Conservation (phyloP, 75 land plant genomes). For the Cunninghamia lanceolata region DNA sequence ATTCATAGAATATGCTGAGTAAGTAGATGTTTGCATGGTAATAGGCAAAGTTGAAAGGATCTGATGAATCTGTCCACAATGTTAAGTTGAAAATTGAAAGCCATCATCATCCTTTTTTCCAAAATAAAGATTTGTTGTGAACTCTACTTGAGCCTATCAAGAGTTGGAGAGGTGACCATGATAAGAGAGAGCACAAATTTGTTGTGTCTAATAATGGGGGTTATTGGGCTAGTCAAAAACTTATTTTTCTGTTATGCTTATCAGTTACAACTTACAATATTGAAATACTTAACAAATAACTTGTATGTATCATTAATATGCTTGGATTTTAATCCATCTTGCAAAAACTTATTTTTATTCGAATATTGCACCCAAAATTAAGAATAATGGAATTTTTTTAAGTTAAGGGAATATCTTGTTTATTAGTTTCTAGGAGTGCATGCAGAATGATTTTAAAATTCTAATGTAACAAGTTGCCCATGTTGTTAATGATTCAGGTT, state of each 20-base stretch:
- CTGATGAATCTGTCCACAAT: background rate
- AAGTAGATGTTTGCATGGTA: background rate
- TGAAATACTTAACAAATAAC: no score
- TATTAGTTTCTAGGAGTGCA: no score
- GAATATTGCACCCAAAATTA: background rate
- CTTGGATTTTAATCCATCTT: no score
- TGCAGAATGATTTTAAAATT: background rate
- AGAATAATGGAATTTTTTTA: background rate
- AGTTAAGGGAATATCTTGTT: no score
- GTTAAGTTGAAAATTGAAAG: background rate
- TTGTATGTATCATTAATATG: no score
- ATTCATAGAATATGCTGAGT: no score
- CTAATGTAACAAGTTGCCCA: no score
- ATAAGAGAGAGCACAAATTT: no score
- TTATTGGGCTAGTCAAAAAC: background rate
- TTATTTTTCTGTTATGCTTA: background rate
- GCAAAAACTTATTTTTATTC: background rate
- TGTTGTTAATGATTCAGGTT: conserved; percentile 44
- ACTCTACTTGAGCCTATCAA: no score
- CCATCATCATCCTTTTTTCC: background rate
- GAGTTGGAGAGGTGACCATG: no score
- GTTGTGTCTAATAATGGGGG: background rate
- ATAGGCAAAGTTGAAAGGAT: background rate
- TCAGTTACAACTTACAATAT: no score
- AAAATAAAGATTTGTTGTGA: no score